Evolutionary conservation across 306 rosid genomes (phyloP).

Genomic region (Lathyrus oleraceus): DNA sequence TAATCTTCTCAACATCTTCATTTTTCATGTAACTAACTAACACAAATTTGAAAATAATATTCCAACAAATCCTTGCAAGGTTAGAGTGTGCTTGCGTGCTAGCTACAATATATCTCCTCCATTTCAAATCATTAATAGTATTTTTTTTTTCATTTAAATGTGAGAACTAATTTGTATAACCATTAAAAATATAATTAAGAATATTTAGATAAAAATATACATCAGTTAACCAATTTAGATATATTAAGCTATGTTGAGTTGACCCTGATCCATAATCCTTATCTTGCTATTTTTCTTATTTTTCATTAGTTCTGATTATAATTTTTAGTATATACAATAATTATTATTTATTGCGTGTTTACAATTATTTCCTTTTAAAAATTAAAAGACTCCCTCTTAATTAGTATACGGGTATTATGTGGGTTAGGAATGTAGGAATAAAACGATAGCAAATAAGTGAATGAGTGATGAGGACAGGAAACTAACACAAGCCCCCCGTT

Average conservation of each 20-base stretch:
- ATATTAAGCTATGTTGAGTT: neutral
- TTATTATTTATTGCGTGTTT: neutral
- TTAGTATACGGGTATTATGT: neutral
- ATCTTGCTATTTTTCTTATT: neutral
- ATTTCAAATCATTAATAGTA: neutral
- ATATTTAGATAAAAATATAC: neutral
- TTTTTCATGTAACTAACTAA: constrained; percentile 20
- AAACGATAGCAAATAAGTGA: neutral
- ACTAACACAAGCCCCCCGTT: neutral
- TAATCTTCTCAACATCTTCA: constrained; percentile 38
- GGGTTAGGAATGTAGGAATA: neutral
- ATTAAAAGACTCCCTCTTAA: neutral
- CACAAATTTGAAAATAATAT: neutral
- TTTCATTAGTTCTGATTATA: neutral
- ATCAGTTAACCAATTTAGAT: neutral
- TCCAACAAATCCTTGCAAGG: neutral
- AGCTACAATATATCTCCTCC: no score
- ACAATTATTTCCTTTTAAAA: neutral
- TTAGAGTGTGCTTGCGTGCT: no score
- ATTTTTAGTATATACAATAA: neutral
- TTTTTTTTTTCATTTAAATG: neutral
- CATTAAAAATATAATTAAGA: no score
- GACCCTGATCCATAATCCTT: neutral
- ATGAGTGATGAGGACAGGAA: neutral
- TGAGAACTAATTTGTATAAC: neutral